Percentiles rank a stretch among this genome's conserved stretches.
Conservation (phyloP, 352 stramenopile genomes). For the Phytophthora syringae region DNA sequence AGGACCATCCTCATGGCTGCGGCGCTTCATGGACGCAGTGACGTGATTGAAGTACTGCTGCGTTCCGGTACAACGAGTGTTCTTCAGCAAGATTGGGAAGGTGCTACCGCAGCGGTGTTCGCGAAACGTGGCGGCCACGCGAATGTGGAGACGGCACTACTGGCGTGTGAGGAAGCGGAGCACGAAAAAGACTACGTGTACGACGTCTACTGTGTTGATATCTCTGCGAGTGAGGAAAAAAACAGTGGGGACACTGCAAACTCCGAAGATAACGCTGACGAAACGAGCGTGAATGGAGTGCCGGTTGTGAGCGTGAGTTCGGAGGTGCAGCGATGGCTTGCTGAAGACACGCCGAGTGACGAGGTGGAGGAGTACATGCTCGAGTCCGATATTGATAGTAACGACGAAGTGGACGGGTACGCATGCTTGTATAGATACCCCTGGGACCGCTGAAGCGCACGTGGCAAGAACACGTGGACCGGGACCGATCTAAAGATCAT, state of each 20-base stretch:
- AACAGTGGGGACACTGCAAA: conserved; percentile 17
- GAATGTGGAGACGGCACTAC: conserved; percentile 66
- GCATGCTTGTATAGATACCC: conserved; percentile 44
- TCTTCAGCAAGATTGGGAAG: conserved; percentile 70
- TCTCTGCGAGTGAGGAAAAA: conserved; percentile 49
- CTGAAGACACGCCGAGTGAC: conserved; percentile 61
- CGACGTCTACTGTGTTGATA: conserved; percentile 86
- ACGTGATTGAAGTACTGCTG: conserved; percentile 81
- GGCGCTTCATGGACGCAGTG: conserved; percentile 71
- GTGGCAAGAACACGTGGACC: conserved; percentile 3
- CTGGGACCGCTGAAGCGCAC: conserved; percentile 36
- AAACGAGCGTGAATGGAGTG: conserved; percentile 30
- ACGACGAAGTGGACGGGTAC: conserved; percentile 72
- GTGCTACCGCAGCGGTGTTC: conserved; percentile 61
- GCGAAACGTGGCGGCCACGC: conserved; percentile 58
- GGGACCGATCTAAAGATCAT: conserved; percentile 30
- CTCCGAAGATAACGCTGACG: conserved; percentile 20
- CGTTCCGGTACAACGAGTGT: conserved; percentile 55
- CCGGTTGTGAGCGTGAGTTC: conserved; percentile 78
- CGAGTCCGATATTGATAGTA: conserved; percentile 78
- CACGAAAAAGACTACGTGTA: conserved; percentile 86
- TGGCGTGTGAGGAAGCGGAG: conserved; percentile 78
- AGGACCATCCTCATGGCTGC: conserved; percentile 80
- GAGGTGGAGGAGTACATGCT: conserved; percentile 81
- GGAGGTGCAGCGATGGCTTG: conserved; percentile 80